phyloP scores from a whole-genome alignment of 306 rosid genomes.

The Ziziphus jujuba region DNA sequence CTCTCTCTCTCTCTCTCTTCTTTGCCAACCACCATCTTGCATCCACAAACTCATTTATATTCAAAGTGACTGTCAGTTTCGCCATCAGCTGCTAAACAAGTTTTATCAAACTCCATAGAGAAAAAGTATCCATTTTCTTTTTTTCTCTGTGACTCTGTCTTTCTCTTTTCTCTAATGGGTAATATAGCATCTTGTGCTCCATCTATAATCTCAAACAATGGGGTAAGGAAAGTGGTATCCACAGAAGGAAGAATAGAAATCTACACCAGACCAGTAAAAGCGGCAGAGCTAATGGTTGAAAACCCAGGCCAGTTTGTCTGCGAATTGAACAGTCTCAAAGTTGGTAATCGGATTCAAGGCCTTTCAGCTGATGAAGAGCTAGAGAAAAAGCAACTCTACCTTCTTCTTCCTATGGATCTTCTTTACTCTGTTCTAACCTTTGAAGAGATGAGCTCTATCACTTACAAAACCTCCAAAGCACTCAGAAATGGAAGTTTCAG shows the following conservation, averaged over 20 bases:
- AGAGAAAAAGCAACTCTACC: constrained; percentile 51
- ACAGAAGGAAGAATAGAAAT: constrained; percentile 58
- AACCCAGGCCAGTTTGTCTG: constrained; percentile 69
- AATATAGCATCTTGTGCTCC: constrained; percentile 76
- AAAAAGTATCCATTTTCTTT: not conserved
- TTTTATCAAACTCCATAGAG: not conserved
- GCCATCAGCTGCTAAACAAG: constrained; percentile 10
- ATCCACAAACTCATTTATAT: constrained; percentile 31
- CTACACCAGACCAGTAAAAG: constrained; percentile 56
- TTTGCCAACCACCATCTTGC: constrained; percentile 24
- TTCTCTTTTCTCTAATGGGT: constrained; percentile 49
- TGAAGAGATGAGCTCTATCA: constrained; percentile 71
- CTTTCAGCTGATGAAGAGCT: constrained; percentile 67
- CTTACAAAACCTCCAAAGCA: constrained; percentile 57
- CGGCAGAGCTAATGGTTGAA: constrained; percentile 68
- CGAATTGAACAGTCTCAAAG: constrained; percentile 63
- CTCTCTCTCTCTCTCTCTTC: constrained; percentile 20
- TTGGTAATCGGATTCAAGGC: constrained; percentile 76
- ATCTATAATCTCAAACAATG: constrained; percentile 37
- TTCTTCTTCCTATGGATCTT: constrained; percentile 84
- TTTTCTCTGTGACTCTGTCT: too few species aligned
- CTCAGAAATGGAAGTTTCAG: constrained; percentile 44
- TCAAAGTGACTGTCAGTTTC: constrained; percentile 16
- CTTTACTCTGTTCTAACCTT: constrained; percentile 79
- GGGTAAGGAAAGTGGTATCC: constrained; percentile 46